phyloP scores from a whole-genome alignment of 768 basidiomycete species.

The Termitomyces sp. region DNA sequence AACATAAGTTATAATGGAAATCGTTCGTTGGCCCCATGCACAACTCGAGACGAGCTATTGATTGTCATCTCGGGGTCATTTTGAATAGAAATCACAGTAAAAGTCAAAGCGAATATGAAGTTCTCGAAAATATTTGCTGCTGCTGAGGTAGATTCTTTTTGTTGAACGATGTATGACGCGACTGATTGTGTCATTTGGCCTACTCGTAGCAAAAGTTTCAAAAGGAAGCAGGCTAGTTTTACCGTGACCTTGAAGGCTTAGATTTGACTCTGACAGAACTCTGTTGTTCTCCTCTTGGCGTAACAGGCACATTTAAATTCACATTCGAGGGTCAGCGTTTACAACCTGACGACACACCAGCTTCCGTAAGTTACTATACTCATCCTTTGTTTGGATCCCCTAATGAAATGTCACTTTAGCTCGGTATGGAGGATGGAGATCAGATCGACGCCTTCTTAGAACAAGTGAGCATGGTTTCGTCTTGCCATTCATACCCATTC shows the following conservation, averaged over 20 bases:
- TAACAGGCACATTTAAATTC: constrained; percentile 62
- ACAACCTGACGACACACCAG: constrained; percentile 47
- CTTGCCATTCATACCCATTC: background rate
- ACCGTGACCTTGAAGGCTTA: background rate
- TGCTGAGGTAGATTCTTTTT: constrained; percentile 48
- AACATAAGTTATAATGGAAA: constrained; percentile 51
- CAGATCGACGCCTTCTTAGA: constrained; percentile 20
- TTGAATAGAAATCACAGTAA: constrained; percentile 56
- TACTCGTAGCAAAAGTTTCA: constrained; percentile 50
- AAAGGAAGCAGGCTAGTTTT: constrained; percentile 46
- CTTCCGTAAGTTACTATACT: constrained; percentile 34
- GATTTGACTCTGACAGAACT: background rate
- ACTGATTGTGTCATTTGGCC: background rate
- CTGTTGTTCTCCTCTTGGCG: background rate
- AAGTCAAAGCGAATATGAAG: constrained; percentile 61
- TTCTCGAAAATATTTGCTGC: constrained; percentile 68
- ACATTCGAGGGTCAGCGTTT: constrained; percentile 53
- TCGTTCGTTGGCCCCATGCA: constrained; percentile 30
- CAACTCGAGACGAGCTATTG: background rate
- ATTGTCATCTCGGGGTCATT: background rate
- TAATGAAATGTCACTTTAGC: constrained; percentile 4
- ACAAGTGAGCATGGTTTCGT: constrained; percentile 14
- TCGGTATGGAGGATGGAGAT: constrained; percentile 22
- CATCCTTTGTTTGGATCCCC: background rate
- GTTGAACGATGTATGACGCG: background rate